Evolutionary conservation across 768 basidiomycete genomes (phyloP), one percentile per base, ranked within the genome.

Genomic region (Boletellus emodensis): DNA sequence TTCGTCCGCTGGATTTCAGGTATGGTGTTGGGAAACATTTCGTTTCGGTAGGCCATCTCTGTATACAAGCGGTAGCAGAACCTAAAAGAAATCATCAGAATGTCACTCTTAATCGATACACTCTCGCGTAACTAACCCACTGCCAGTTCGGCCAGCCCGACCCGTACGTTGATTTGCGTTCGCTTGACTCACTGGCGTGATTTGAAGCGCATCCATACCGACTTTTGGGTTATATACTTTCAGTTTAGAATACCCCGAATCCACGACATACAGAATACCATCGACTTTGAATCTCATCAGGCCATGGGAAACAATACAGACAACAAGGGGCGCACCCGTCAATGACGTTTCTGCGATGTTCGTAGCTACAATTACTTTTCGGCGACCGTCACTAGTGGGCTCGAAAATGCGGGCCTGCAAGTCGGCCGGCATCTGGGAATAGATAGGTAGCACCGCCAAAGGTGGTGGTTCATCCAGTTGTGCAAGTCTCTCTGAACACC

Each of bases 361-460:
- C 4, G 95, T 99, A 1, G 96, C 96, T 1, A 98, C 94, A 55
- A 99, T 94, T 48, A 95, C 93, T 71, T 99, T 99, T 47, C 96
- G 76, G 40, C 96, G 78, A 3, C 96, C 96, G 68, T 99, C 96
- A 20, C 81, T 75, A 0, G 96, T 98, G 8, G 95, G 84, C 51
- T 94, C 88, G 61, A 98, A 98, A 53, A 99, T 99, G 68, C 93
- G 95, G 20, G 96, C 95, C 66, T 99, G 96, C 34, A 99, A 72
- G 72, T 98, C 96, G 6, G 96, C 96, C 10, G 96, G 96, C 96
- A 98, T 98, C 65, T 97, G 95, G 3, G 96, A 98, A 70, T 99
- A 98, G 55, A 98, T 99, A 6, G 96, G 96, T 28, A 99, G 74
- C n/a, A 98, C 84, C 1, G 94, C 85, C 22, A 98, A 72, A 3